Conservation (phyloP, 305 asterid genomes). For the Withania somnifera region DNA sequence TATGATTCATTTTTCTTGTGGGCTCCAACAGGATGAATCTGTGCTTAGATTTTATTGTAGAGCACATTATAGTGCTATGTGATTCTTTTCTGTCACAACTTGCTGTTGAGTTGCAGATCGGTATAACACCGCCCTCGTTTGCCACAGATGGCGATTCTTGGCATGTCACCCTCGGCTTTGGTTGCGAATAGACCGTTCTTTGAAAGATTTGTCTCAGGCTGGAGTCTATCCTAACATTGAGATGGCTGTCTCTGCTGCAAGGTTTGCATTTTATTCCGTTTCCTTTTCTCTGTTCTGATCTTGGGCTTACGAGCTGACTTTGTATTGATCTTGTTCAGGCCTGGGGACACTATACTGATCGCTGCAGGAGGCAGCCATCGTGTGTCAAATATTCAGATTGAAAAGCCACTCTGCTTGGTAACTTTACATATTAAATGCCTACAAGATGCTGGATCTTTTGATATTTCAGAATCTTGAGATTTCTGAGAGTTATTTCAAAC, state of each 20-base stretch:
- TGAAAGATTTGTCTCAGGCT: constrained; percentile 47
- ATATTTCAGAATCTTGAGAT: background rate
- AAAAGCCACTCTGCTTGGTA: constrained; percentile 91
- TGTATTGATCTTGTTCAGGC: constrained; percentile 40
- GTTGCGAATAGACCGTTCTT: constrained; percentile 88
- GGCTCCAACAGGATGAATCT: background rate
- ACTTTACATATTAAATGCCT: background rate
- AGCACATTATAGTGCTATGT: background rate
- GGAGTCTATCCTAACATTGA: constrained; percentile 82
- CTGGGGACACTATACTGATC: constrained; percentile 87
- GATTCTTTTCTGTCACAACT: constrained; percentile 27
- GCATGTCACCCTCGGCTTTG: constrained; percentile 93
- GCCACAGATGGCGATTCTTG: constrained; percentile 98
- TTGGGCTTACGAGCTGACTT: background rate
- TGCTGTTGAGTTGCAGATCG: constrained; percentile 92
- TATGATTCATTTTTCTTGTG: background rate
- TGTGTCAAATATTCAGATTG: constrained; percentile 75
- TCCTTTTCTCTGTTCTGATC: background rate
- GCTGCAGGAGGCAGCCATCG: constrained; percentile 86
- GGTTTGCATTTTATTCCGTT: constrained; percentile 27
- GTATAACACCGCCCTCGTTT: constrained; percentile 98
- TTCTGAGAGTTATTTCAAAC: background rate
- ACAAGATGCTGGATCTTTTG: background rate
- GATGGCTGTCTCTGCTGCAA: constrained; percentile 72
- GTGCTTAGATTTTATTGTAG: background rate